Conservation (phyloP, 768 basidiomycete species). For the Lactarius psammicola region DNA sequence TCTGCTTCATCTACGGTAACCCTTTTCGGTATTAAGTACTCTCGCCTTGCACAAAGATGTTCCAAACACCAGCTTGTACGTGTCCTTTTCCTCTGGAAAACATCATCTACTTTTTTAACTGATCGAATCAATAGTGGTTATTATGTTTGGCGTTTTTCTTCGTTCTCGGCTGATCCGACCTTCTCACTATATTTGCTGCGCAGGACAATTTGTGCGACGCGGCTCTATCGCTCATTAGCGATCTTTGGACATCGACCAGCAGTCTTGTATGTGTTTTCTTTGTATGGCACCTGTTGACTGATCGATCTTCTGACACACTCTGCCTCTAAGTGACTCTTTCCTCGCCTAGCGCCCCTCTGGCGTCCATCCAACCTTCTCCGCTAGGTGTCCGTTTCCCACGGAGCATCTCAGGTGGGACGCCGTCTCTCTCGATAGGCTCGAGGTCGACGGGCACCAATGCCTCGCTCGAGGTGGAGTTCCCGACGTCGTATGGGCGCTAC, state of each 20-base stretch:
- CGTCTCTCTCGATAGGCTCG: background rate
- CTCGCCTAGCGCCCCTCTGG: background rate
- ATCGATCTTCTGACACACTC: background rate
- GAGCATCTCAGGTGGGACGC: background rate
- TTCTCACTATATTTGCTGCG: background rate
- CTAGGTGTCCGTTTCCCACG: background rate
- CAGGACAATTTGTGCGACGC: slow-evolving; percentile 16
- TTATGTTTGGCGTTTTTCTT: background rate
- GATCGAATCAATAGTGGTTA: background rate
- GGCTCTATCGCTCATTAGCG: slow-evolving; percentile 4
- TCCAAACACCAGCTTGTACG: slow-evolving; percentile 8
- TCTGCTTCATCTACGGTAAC: background rate
- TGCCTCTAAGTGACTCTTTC: background rate
- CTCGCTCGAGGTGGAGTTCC: slow-evolving; percentile 16
- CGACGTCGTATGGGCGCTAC: slow-evolving; percentile 18
- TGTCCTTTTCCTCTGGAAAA: background rate
- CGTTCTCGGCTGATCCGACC: background rate
- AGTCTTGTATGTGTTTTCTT: background rate
- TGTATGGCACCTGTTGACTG: background rate
- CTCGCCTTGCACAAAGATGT: slow-evolving; percentile 4
- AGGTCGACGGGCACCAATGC: background rate
- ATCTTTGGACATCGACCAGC: background rate
- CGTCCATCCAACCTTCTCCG: background rate
- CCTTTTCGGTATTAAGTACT: background rate
- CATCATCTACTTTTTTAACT: too few species aligned